Evolutionary conservation across 2,329 filamentous ascomycete genomes (phyloP).

Genomic region (Nemania sp.): DNA sequence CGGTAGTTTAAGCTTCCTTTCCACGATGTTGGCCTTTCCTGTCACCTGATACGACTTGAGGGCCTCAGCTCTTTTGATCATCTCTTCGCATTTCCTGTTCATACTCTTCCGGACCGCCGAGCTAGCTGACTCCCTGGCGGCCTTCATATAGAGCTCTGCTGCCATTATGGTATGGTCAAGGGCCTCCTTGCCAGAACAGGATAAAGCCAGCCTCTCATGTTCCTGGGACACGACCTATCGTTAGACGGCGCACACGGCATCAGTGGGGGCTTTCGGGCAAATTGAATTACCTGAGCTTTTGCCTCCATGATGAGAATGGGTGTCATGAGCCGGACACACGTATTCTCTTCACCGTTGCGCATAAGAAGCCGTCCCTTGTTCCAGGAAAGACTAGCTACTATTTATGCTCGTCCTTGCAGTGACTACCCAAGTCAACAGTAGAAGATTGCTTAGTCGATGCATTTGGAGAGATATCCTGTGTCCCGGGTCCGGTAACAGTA

Average conservation of each 20-base stretch:
- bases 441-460: too few species aligned
- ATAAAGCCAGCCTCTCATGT: conserved; percentile 49
- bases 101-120: conserved; percentile 68
- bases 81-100: conserved; percentile 67
- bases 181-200: conserved; percentile 63
- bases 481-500: too few species aligned
- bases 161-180: conserved; percentile 75
- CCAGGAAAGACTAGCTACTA: neutral
- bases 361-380: neutral
- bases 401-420: too few species aligned
- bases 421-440: too few species aligned
- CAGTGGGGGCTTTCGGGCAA: neutral
- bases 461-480: too few species aligned
- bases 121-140: conserved; percentile 63
- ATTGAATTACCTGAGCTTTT: conserved; percentile 46
- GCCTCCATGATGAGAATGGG: conserved; percentile 46
- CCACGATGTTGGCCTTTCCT: conserved; percentile 29
- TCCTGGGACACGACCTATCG: conserved; percentile 44
- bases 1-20: conserved; percentile 39
- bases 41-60: conserved; percentile 54
- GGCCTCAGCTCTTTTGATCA: conserved; percentile 72
- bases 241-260: conserved; percentile 11
- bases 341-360: neutral
- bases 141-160: conserved; percentile 81
- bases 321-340: conserved; percentile 1